Evolutionary conservation across 1,284 basidiomycete genomes (phyloP), one percentile per base, ranked within the genome.

Genomic region (Tremellales sp.): DNA sequence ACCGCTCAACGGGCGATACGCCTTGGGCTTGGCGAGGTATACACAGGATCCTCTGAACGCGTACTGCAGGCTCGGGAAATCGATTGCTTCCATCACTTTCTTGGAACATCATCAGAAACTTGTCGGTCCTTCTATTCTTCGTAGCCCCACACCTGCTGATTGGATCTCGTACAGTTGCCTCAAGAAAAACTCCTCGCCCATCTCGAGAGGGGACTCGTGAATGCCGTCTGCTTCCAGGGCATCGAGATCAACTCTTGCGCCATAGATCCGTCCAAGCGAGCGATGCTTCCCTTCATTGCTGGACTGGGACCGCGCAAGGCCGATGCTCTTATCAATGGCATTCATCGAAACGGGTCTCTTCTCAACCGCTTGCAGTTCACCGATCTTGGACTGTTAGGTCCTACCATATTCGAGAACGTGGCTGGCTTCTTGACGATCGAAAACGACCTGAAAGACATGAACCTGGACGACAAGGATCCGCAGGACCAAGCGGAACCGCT

Each of bases 231-330:
- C 74, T 84, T 83, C 60, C 85, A 92, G 53, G 95, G 95, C 21
- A 90, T 98, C 36, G 93, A 97, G 66, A 87, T 99, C 74, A 97
- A 99, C 68, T 84, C 84, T 25, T 88, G 90, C 26, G 83, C 91
- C 24, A 82, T 82, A 2, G 88, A 95, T 70, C 67, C 82, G 1
- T 97, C 97, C 69, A 87, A 93, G 61, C 85, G 87, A 57, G 78
- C 85, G 40, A 79, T 97, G 44, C 78, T 98, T 10, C 91, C 87
- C 0, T 97, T 87, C 64, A 82, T 99, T 27, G 85, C 91, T 57
- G 95, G 95, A 29, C 79, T 99, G 39, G 95, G 95, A 6, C 94
- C 92, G 13, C 82, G 95, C 50, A 99, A 99, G 71, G 89, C 94
- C 9, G 84, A 91, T 57, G 81, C 81, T 9, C 72, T 98, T 34